A percentile compares a stretch with the other conserved stretches of the same genome.
Evolutionary conservation across 176 grass and related monocot genomes (phyloP).

Genomic region (Areca catechu): DNA sequence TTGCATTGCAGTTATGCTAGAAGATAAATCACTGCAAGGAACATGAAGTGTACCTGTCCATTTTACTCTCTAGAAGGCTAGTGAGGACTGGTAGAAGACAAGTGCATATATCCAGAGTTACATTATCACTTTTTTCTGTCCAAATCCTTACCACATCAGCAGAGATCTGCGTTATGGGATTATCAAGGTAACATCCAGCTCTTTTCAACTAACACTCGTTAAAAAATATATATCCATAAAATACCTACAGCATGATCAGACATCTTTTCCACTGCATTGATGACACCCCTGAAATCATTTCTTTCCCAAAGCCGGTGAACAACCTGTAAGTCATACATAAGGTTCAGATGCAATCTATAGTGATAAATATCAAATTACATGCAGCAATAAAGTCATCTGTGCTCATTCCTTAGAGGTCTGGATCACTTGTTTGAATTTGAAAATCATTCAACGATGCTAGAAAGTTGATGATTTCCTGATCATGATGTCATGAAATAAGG

Average conservation of each 20-base stretch:
- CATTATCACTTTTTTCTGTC: conserved; percentile 66
- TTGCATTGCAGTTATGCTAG: too few species aligned
- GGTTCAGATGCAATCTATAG: too few species aligned
- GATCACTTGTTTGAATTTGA: too few species aligned
- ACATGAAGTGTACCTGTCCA: conserved; percentile 48
- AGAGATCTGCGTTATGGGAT: conserved; percentile 44
- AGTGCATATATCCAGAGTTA: conserved; percentile 87
- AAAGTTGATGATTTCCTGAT: too few species aligned
- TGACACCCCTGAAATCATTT: conserved; percentile 80
- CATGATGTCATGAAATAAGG: too few species aligned
- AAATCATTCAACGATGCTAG: too few species aligned
- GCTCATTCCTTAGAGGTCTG: too few species aligned
- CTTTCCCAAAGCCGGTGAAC: conserved; percentile 83
- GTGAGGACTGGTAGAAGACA: conserved; percentile 52
- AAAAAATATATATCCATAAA: conserved; percentile 1
- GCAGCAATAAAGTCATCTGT: too few species aligned
- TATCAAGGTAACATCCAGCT: conserved; percentile 18
- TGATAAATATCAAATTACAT: too few species aligned
- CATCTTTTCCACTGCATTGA: conserved; percentile 73
- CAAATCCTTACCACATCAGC: conserved; percentile 71
- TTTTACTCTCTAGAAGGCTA: conserved; percentile 89
- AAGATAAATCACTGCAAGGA: too few species aligned
- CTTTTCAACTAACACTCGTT: conserved; percentile 3
- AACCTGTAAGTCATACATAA: conserved; percentile 43
- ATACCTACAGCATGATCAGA: conserved; percentile 80